Evolutionary conservation across 306 rosid species (phyloP), one percentile per base, ranked within the genome.

Genomic region (Dalbergia oliveri): DNA sequence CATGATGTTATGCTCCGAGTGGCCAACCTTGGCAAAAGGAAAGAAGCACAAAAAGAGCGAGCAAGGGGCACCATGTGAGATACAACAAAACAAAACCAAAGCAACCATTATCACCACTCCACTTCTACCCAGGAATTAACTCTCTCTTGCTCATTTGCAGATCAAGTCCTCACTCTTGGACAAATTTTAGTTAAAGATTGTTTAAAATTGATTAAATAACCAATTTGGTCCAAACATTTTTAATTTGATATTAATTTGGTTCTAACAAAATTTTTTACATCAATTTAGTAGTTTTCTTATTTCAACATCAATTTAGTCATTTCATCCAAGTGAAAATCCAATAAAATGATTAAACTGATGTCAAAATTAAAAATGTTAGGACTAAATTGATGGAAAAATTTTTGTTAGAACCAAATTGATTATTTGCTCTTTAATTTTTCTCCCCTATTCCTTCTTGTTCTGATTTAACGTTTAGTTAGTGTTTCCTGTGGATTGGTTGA

Each of bases 1-100:
- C 86, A 70, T 82, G 73, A 54, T 78, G 21, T 11, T 62, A 63
- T 59, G 68, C 68, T 73, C 23, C 15, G 41, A 66, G 43, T 45
- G 56, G 23, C 23, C 78, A 51, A 81, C 82, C 75, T 14, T 53
- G 62, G 8, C 15, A 76, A 69, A 26, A 13, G 45, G 64, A 74
- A 37, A 58, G 60, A 51, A 41, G 18, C n/a, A 43, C 31, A 73
- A 56, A 19, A 67, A 66, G 33, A 60, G 31, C 39, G 9, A 43
- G 9, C 21, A 26, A 57, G 70, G 15, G 14, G n/a, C 51, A 41
- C 41, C 68, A 65, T 73, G 50, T 18, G 58, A 64, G 15, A 65
- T 50, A 8, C 61, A 74, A 74, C 64, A 23, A 57, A 59, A 2
- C 58, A 9, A 77, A 75, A 23, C 35, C 23, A 75, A 33, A 34